Evolutionary conservation across 371 early-diverging fungal species (phyloP).

Genomic region (Mucor indicus): DNA sequence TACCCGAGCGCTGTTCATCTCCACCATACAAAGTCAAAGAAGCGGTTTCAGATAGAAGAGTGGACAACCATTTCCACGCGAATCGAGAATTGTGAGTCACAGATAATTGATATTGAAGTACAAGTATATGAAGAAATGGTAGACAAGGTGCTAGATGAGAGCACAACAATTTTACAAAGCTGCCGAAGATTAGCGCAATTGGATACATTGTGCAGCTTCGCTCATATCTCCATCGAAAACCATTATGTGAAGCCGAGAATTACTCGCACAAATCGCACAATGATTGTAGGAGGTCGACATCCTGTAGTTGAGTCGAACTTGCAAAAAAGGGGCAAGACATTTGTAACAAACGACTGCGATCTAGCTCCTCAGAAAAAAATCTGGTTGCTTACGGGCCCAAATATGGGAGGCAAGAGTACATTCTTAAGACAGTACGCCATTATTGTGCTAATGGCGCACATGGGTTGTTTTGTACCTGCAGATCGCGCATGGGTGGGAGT

Average conservation of each 20-base stretch:
- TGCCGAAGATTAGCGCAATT: slow-evolving; percentile 63
- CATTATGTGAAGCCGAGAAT: slow-evolving; percentile 61
- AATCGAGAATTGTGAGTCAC: slow-evolving; percentile 42
- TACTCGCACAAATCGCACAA: slow-evolving; percentile 38
- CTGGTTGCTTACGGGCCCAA: slow-evolving; percentile 87
- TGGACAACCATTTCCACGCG: slow-evolving; percentile 51
- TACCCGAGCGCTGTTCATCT: slow-evolving; percentile 25
- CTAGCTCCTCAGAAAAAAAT: slow-evolving; percentile 52
- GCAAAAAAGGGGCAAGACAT: slow-evolving; percentile 55
- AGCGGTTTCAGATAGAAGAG: slow-evolving; percentile 49
- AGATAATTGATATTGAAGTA: slow-evolving; percentile 49
- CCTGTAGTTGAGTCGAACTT: slow-evolving; percentile 84
- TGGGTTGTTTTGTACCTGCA: slow-evolving; percentile 94
- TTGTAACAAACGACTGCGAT: slow-evolving; percentile 72
- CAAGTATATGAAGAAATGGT: slow-evolving; percentile 43
- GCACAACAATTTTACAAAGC: slow-evolving; percentile 46
- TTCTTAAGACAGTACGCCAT: slow-evolving; percentile 84
- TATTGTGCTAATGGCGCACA: slow-evolving; percentile 89
- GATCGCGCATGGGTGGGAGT: slow-evolving; percentile 78
- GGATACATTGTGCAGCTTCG: slow-evolving; percentile 66
- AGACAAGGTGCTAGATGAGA: slow-evolving; percentile 37
- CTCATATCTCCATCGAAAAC: slow-evolving; percentile 50
- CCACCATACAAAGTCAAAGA: slow-evolving; percentile 39
- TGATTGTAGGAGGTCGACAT: slow-evolving; percentile 74
- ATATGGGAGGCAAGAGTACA: slow-evolving; percentile 97